Percentiles rank a stretch among this genome's conserved stretches.
Evolutionary conservation across 768 basidiomycete genomes (phyloP).

Genomic region (Mycena indigotica): DNA sequence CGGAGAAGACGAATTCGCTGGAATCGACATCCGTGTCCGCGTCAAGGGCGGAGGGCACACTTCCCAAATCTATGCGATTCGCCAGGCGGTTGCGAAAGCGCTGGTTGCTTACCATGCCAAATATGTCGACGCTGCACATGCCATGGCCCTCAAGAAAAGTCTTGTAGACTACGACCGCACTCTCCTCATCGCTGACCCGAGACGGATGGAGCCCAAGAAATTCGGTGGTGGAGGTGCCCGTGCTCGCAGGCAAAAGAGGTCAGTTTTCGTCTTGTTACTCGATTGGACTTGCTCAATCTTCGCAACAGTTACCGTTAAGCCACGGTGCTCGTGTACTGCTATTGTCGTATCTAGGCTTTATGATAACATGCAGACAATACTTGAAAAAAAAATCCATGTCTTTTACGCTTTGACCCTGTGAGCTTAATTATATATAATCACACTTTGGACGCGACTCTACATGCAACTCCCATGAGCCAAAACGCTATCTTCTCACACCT

Average conservation of each 20-base stretch:
- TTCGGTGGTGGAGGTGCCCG: slow-evolving; percentile 98
- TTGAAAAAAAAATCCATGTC: not conserved
- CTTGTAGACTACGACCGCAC: slow-evolving; percentile 93
- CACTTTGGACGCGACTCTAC: not conserved
- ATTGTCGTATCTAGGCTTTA: slow-evolving; percentile 37
- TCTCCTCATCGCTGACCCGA: slow-evolving; percentile 88
- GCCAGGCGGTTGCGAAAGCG: slow-evolving; percentile 98
- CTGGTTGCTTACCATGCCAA: slow-evolving; percentile 98
- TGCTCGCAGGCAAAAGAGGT: slow-evolving; percentile 98
- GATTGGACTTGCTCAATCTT: slow-evolving; percentile 5
- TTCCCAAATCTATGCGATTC: slow-evolving; percentile 97
- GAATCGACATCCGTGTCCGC: slow-evolving; percentile 94
- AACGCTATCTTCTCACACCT: not conserved
- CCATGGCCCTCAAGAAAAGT: slow-evolving; percentile 98
- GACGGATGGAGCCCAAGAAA: slow-evolving; percentile 99
- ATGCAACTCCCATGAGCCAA: not conserved
- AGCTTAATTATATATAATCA: not conserved
- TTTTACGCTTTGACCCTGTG: not conserved
- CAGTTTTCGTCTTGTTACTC: slow-evolving; percentile 25
- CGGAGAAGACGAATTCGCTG: slow-evolving; percentile 84
- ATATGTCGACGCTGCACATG: slow-evolving; percentile 96
- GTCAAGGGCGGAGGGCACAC: slow-evolving; percentile 99
- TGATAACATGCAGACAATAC: slow-evolving; percentile 35
- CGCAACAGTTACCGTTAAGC: slow-evolving; percentile 75
- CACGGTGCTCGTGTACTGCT: slow-evolving; percentile 49